A percentile compares a stretch with the other conserved stretches of the same genome.
Evolutionary conservation across 176 grass and related monocot species (phyloP).

Genomic region (Raddia guianensis): DNA sequence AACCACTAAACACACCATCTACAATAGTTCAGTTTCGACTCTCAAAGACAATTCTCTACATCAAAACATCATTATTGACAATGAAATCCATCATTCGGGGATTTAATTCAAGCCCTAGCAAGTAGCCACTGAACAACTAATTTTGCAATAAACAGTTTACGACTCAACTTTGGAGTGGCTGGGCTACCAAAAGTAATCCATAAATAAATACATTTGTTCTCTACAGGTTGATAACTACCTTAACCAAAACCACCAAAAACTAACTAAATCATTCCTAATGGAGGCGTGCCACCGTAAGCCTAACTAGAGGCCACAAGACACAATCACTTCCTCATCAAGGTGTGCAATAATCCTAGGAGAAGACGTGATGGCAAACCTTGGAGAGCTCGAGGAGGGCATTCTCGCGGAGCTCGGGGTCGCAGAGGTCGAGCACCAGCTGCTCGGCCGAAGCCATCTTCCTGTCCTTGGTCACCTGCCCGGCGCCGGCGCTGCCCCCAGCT

Average conservation of each 20-base stretch:
- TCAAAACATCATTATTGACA: background rate
- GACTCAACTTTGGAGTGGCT: background rate
- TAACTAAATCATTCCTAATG: background rate
- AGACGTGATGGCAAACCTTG: conserved; percentile 50
- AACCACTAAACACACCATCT: background rate
- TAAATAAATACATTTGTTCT: conserved; percentile 9
- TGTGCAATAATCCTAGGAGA: background rate
- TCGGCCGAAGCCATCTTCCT: conserved; percentile 88
- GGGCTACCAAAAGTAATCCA: background rate
- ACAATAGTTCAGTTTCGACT: background rate
- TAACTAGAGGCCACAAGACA: background rate
- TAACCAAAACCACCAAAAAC: conserved; percentile 31
- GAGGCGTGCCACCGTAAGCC: background rate
- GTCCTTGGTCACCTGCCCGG: conserved; percentile 50
- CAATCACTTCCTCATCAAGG: background rate
- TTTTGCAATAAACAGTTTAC: background rate
- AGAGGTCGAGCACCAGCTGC: conserved; percentile 94
- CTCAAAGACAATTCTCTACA: background rate
- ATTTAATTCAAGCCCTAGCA: conserved; percentile 4
- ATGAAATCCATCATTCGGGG: background rate
- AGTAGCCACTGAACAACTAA: background rate
- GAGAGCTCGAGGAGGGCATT: conserved; percentile 97
- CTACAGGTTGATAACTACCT: conserved; percentile 9
- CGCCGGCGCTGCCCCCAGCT: conserved; percentile 17
- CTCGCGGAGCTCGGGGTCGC: conserved; percentile 88